phyloP scores from a whole-genome alignment of 2,329 filamentous ascomycete genomes.

The Sporothrix dimorphospora region DNA sequence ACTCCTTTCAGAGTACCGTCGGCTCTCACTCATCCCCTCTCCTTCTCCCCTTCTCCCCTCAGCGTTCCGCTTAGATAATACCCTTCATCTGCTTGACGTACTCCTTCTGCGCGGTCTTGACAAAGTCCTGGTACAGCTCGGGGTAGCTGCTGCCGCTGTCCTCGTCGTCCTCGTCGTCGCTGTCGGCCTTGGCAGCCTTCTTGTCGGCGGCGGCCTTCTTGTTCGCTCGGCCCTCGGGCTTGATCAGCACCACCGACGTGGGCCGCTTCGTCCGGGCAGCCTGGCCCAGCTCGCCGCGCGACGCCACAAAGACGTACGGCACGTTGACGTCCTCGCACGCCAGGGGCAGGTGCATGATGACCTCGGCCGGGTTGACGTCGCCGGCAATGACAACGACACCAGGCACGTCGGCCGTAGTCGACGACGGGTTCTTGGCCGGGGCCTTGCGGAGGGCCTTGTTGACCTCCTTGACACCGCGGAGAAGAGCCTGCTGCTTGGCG shows the following conservation, averaged over 20 bases:
- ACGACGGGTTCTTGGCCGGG: conserved; percentile 66
- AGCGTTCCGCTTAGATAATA: conserved; percentile 34
- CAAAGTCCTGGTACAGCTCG: conserved; percentile 65
- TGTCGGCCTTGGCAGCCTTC: conserved; percentile 44
- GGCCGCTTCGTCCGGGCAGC: conserved; percentile 94
- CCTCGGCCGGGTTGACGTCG: conserved; percentile 97
- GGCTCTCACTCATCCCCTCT: not conserved
- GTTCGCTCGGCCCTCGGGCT: conserved; percentile 46
- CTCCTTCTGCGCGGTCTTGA: conserved; percentile 70
- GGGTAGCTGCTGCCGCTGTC: conserved; percentile 61
- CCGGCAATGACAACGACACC: conserved; percentile 89
- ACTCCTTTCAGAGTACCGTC: not conserved
- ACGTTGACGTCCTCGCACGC: conserved; percentile 98
- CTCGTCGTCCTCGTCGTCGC: conserved; percentile 49
- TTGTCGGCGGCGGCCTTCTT: conserved; percentile 55
- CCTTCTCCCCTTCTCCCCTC: not conserved
- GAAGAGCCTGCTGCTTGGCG: conserved; percentile 91
- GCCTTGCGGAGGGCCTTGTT: conserved; percentile 98
- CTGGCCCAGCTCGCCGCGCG: conserved; percentile 88
- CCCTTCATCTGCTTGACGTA: conserved; percentile 56
- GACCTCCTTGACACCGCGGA: conserved; percentile 98
- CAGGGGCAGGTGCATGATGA: conserved; percentile 96
- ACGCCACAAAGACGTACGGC: conserved; percentile 93
- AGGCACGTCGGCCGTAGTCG: conserved; percentile 55
- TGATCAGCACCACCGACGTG: conserved; percentile 91